A percentile compares a stretch with the other conserved stretches of the same genome.
Conservation (phyloP, 441 rosid species). For the Dalechampia spathulata region DNA sequence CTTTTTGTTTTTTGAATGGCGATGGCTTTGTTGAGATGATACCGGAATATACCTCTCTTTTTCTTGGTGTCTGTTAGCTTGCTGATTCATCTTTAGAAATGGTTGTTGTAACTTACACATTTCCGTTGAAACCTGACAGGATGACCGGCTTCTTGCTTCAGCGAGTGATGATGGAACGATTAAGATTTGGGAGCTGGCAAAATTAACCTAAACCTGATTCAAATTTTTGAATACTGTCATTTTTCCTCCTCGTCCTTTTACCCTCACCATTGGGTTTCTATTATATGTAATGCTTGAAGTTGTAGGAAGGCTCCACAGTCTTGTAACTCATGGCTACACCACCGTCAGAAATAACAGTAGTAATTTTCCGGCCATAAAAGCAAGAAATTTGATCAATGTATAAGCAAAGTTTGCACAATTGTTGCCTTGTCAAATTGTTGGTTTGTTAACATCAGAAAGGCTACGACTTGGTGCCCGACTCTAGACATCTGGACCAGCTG, state of each 20-base stretch:
- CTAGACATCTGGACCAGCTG: too few relatives aligned
- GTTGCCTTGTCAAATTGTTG: neutral
- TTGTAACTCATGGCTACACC: neutral
- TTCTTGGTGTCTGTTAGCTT: neutral
- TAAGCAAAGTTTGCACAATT: neutral
- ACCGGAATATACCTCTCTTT: too few relatives aligned
- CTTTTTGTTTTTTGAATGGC: too few relatives aligned
- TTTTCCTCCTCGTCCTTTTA: neutral
- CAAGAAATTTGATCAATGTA: neutral
- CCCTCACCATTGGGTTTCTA: neutral
- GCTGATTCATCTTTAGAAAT: neutral
- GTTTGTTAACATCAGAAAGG: too few relatives aligned
- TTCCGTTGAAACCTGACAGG: slow-evolving; percentile 37
- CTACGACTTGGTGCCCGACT: too few relatives aligned
- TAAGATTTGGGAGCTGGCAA: slow-evolving; percentile 74
- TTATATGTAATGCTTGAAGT: neutral
- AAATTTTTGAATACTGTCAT: neutral
- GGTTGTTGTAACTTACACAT: neutral
- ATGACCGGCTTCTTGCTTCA: slow-evolving; percentile 58
- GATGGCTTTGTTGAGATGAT: too few relatives aligned
- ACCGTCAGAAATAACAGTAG: neutral
- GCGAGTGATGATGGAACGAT: slow-evolving; percentile 77
- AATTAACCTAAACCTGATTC: slow-evolving; percentile 32
- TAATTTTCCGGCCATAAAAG: neutral
- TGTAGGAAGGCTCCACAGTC: neutral